A percentile compares a stretch with the other conserved stretches of the same genome.
Conservation (phyloP, 176 grass and related monocot species). For the Bothriochloa decipiens region DNA sequence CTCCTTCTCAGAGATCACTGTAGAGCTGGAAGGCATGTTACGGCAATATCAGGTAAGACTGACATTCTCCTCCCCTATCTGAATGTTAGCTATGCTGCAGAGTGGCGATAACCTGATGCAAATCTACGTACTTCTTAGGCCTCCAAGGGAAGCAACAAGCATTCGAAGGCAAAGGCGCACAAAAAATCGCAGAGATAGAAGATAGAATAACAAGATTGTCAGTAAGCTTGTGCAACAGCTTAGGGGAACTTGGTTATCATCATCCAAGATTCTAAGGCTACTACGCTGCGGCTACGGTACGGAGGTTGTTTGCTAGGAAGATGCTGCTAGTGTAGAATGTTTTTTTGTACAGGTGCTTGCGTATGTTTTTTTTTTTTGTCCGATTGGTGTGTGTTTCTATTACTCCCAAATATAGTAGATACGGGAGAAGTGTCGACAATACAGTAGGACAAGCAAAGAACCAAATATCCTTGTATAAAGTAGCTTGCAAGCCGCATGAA, state of each 20-base stretch:
- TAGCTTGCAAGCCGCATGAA: conserved; percentile 9
- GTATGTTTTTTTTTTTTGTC: background rate
- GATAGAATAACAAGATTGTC: background rate
- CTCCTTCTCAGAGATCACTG: conserved; percentile 68
- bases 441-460: background rate
- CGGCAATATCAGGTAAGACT: conserved; percentile 56
- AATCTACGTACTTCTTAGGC: conserved; percentile 29
- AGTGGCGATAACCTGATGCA: background rate
- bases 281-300: background rate
- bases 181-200: conserved; percentile 57
- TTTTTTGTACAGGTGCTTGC: conserved; percentile 37
- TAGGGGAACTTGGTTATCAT: conserved; percentile 10
- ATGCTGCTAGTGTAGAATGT: conserved; percentile 10
- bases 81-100: background rate
- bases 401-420: background rate
- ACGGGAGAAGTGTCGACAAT: background rate
- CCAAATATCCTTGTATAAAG: background rate
- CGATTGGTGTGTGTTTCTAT: background rate
- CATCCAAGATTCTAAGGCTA: conserved; percentile 1
- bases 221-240: conserved; percentile 7
- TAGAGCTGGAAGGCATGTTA: conserved; percentile 71
- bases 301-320: background rate
- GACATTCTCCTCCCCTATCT: background rate
- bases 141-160: conserved; percentile 35
- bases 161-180: conserved; percentile 50